phyloP scores from a whole-genome alignment of 1,139 yeast species.

The Geotrichum cucujoidarum region DNA sequence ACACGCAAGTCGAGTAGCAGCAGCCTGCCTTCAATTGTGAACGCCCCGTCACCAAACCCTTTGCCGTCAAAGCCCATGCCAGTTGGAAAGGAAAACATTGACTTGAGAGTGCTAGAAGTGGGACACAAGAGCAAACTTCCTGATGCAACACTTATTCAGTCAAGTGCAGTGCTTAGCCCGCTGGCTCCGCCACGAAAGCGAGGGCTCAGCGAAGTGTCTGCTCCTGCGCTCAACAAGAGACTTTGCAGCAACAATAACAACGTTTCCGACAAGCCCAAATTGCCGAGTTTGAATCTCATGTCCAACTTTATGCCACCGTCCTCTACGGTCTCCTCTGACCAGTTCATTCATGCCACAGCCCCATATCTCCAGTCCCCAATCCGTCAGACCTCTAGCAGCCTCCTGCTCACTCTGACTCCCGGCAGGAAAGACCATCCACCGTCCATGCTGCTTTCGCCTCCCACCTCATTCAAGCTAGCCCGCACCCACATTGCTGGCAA shows the following conservation, averaged over 20 bases:
- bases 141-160: not conserved
- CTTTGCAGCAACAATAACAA: slow-evolving; percentile 2
- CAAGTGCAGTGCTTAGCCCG: slow-evolving; percentile 1
- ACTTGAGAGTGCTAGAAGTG: not conserved
- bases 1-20: not conserved
- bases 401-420: not conserved
- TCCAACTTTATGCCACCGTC: not conserved
- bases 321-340: not conserved
- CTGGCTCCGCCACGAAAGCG: not conserved
- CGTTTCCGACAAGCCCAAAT: not conserved
- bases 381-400: not conserved
- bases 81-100: not conserved
- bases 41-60: not conserved
- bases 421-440: not conserved
- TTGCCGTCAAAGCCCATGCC: not conserved
- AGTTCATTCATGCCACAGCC: not conserved
- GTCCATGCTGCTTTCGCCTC: not conserved
- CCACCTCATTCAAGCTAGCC: not conserved
- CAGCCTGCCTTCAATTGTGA: not conserved
- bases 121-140: not conserved
- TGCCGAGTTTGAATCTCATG: too few species aligned
- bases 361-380: not conserved
- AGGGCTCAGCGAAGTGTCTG: not conserved
- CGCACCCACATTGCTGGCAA: too few species aligned
- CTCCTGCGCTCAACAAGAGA: slow-evolving; percentile 22